Evolutionary conservation across 83 land plant genomes (phyloP).

Genomic region (Larix sibirica): DNA sequence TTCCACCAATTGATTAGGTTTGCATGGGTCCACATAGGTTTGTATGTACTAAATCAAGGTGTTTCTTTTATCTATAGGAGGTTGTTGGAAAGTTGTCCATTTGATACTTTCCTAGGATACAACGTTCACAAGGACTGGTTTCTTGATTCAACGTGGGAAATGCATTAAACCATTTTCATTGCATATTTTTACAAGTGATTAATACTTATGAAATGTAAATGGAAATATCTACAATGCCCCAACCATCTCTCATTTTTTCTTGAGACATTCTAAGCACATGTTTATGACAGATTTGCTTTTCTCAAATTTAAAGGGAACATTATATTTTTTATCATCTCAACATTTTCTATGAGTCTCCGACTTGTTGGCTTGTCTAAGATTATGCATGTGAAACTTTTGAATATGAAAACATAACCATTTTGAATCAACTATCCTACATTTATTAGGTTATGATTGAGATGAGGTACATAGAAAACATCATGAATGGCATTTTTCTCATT

Average conservation of each 20-base stretch:
- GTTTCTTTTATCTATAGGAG: not conserved
- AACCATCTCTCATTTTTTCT: not conserved
- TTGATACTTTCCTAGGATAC: not conserved
- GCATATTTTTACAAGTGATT: not conserved
- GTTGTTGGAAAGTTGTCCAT: not conserved
- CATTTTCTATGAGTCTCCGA: not conserved
- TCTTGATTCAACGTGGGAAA: not conserved
- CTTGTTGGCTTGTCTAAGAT: not conserved
- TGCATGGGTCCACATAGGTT: not conserved
- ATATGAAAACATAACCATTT: not conserved
- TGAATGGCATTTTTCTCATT: not conserved
- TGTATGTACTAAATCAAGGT: not conserved
- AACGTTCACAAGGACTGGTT: not conserved
- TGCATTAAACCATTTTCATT: not conserved
- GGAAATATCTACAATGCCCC: not conserved
- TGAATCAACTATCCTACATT: not conserved
- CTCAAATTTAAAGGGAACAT: not conserved
- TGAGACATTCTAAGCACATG: not conserved
- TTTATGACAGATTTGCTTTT: not conserved
- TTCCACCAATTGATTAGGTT: not conserved
- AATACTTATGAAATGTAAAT: not conserved
- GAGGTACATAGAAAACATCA: not conserved
- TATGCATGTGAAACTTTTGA: not conserved
- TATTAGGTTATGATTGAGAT: not conserved
- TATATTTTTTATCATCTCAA: not conserved